phyloP scores from a whole-genome alignment of 2,329 filamentous ascomycete species.

The Blumeria graminis region DNA sequence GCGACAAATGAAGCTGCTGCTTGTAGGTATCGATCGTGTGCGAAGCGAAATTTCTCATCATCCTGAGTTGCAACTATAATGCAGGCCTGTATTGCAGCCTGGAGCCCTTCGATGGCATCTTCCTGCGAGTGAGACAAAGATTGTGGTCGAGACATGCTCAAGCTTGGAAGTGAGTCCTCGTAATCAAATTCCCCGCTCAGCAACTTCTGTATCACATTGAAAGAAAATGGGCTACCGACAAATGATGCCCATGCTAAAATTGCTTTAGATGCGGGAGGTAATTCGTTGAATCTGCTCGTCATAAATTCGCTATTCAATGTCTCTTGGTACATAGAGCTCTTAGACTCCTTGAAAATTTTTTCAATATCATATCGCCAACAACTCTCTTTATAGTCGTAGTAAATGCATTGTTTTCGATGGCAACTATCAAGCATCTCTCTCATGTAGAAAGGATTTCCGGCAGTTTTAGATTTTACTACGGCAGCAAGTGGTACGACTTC shows the following conservation, averaged over 20 bases:
- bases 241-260: conserved; percentile 73
- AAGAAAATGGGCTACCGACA: conserved; percentile 63
- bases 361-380: conserved; percentile 74
- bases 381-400: conserved; percentile 67
- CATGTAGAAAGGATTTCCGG: conserved; percentile 77
- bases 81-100: conserved; percentile 56
- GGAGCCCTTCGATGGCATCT: conserved; percentile 55
- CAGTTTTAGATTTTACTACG: conserved; percentile 51
- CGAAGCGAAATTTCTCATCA: conserved; percentile 71
- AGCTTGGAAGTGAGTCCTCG: conserved; percentile 16
- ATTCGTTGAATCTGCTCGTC: conserved; percentile 48
- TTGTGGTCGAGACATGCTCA: conserved; percentile 14
- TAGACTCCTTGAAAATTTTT: conserved; percentile 64
- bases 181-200: conserved; percentile 52
- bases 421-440: conserved; percentile 75
- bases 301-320: conserved; percentile 68
- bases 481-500: conserved; percentile 56
- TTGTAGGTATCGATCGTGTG: conserved; percentile 67
- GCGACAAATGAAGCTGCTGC: conserved; percentile 48
- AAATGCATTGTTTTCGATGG: conserved; percentile 68
- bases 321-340: conserved; percentile 53
- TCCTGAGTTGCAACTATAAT: conserved; percentile 61
- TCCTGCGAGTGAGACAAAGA: conserved; percentile 29
- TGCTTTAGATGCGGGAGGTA: conserved; percentile 48
- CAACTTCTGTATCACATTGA: conserved; percentile 52